Evolutionary conservation across 768 basidiomycete species (phyloP).

Genomic region (Dentipellis sp.): DNA sequence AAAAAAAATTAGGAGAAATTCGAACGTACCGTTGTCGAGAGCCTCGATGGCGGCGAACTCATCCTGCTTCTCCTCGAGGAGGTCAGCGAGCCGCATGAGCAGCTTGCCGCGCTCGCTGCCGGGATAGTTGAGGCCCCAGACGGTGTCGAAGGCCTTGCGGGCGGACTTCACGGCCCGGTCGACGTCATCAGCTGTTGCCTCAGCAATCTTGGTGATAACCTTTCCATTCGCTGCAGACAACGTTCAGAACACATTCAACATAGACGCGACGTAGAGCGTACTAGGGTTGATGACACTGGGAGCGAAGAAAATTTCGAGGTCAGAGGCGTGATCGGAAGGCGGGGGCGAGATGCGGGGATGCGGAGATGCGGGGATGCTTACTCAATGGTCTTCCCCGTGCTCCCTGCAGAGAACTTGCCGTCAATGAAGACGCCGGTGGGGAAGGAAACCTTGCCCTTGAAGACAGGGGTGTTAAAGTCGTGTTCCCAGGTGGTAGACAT

Average conservation of each 20-base stretch:
- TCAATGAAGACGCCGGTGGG: too few relatives aligned
- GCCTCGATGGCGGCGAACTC: slow-evolving; percentile 68
- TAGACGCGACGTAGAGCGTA: background rate
- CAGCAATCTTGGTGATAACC: slow-evolving; percentile 44
- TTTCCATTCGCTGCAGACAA: slow-evolving; percentile 39
- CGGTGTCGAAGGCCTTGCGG: slow-evolving; percentile 48
- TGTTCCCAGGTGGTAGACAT: too few relatives aligned
- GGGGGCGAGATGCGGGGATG: too few relatives aligned
- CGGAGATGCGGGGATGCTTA: too few relatives aligned
- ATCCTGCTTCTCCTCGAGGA: slow-evolving; percentile 53
- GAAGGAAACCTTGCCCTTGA: too few relatives aligned
- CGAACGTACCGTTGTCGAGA: slow-evolving; percentile 40
- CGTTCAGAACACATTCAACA: background rate
- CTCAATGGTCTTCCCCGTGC: too few relatives aligned
- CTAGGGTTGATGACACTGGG: background rate
- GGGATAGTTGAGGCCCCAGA: slow-evolving; percentile 61
- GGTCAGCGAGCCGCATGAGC: slow-evolving; percentile 51
- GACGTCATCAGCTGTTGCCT: slow-evolving; percentile 61
- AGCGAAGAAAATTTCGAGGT: background rate
- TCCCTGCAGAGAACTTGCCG: too few relatives aligned
- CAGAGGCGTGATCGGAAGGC: background rate
- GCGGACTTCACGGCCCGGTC: slow-evolving; percentile 68
- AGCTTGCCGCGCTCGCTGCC: slow-evolving; percentile 46
- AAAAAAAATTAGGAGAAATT: background rate
- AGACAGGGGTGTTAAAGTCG: too few relatives aligned